Evolutionary conservation across 805 yeast genomes (phyloP).

Genomic region (Kodamaea leandrae): DNA sequence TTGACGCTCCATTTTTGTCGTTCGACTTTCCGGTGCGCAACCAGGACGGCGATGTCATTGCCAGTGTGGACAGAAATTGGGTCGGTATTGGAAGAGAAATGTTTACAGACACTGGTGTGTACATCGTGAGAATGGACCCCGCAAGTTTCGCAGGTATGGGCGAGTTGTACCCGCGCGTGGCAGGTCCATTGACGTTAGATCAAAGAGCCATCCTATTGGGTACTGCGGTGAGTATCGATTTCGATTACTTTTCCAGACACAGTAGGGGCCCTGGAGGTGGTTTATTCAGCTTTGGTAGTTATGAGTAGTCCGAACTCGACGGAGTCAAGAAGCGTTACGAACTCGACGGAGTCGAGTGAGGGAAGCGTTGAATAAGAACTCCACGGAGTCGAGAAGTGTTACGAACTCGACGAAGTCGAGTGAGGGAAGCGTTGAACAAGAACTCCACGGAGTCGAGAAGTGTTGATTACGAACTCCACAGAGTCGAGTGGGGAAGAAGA

Average conservation of each 20-base stretch:
- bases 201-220: slow-evolving; percentile 85
- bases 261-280: slow-evolving; percentile 48
- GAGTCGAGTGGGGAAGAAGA: neutral
- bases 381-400: too few species aligned
- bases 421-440: neutral
- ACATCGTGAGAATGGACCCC: slow-evolving; percentile 80
- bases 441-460: neutral
- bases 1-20: slow-evolving; percentile 83
- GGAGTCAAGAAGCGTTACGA: too few species aligned
- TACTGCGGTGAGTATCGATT: slow-evolving; percentile 88
- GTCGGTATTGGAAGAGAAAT: slow-evolving; percentile 91
- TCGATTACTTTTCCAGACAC: slow-evolving; percentile 95
- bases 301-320: slow-evolving; percentile 14
- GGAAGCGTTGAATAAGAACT: neutral
- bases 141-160: slow-evolving; percentile 60
- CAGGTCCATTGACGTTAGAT: slow-evolving; percentile 62
- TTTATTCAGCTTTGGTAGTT: slow-evolving; percentile 37
- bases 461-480: too few species aligned
- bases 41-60: slow-evolving; percentile 57
- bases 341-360: too few species aligned
- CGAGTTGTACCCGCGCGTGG: slow-evolving; percentile 47
- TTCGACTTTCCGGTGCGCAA: slow-evolving; percentile 81
- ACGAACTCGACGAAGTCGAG: too few species aligned
- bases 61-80: slow-evolving; percentile 88
- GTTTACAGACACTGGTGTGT: slow-evolving; percentile 93